Evolutionary conservation across 2,329 filamentous ascomycete species (phyloP).

Genomic region (Stromatinia cepivora): DNA sequence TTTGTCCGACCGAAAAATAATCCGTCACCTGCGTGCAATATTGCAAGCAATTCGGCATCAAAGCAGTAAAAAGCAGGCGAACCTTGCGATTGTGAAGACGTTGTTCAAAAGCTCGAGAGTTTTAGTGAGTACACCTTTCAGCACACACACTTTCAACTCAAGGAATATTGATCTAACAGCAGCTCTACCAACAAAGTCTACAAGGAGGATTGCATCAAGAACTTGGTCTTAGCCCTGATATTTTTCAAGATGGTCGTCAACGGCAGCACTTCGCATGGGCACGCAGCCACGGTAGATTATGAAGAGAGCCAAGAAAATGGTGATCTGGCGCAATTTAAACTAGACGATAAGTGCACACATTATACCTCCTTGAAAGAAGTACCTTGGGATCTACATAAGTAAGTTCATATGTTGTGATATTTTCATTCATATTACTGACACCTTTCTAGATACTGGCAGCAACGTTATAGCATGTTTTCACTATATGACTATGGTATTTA

Average conservation of each 20-base stretch:
- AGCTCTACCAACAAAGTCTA: neutral
- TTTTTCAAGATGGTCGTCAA: constrained; percentile 4
- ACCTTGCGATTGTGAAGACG: neutral
- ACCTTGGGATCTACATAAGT: constrained; percentile 85
- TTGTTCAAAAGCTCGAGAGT: neutral
- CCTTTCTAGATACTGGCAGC: constrained; percentile 75
- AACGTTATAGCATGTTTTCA: constrained; percentile 84
- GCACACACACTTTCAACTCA: neutral
- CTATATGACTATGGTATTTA: constrained; percentile 84
- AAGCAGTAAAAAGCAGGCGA: neutral
- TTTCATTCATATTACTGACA: neutral
- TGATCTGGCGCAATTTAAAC: constrained; percentile 37
- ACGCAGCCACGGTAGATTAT: neutral
- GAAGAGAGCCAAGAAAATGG: constrained; percentile 8
- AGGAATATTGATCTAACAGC: neutral
- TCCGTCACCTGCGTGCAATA: neutral
- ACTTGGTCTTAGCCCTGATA: neutral
- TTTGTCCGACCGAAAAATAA: neutral
- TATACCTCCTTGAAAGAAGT: constrained; percentile 71
- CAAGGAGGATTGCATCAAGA: neutral
- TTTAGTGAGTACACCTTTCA: neutral
- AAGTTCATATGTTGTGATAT: constrained; percentile 33
- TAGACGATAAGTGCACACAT: constrained; percentile 70
- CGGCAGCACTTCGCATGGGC: neutral
- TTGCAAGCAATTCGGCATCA: neutral